A percentile compares a stretch with the other conserved stretches of the same genome.
Conservation (phyloP, 1,284 basidiomycete species). For the Pascua sp. region DNA sequence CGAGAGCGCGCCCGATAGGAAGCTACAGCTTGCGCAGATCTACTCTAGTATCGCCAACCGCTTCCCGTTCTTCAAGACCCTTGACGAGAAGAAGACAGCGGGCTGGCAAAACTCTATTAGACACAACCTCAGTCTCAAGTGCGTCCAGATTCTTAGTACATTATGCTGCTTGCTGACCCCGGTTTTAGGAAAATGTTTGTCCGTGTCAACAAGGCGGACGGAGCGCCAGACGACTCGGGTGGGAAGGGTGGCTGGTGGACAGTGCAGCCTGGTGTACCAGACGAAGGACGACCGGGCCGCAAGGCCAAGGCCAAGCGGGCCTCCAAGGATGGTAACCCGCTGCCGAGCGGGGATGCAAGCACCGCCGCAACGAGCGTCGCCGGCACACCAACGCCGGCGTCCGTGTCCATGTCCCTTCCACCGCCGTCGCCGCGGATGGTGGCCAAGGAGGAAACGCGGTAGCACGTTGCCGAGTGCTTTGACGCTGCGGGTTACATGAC, state of each 20-base stretch:
- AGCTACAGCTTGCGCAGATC: slow-evolving; percentile 48
- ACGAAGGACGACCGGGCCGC: slow-evolving; percentile 46
- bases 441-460: too few species aligned
- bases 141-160: slow-evolving; percentile 18
- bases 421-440: too few species aligned
- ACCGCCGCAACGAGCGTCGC: too few species aligned
- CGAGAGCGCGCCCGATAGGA: slow-evolving; percentile 40
- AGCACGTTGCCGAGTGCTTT: too few species aligned
- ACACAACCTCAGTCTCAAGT: slow-evolving; percentile 49
- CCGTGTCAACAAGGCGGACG: slow-evolving; percentile 46
- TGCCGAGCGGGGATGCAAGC: too few species aligned
- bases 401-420: too few species aligned
- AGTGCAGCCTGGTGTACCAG: slow-evolving; percentile 45
- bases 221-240: slow-evolving; percentile 36
- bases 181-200: slow-evolving; percentile 48
- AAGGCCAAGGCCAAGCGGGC: slow-evolving; percentile 40
- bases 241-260: slow-evolving; percentile 52
- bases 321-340: too few species aligned
- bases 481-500: too few species aligned
- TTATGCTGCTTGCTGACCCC: slow-evolving; percentile 1
- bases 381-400: too few species aligned
- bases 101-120: slow-evolving; percentile 50
- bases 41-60: slow-evolving; percentile 45
- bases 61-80: slow-evolving; percentile 49
- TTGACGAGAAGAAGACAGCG: slow-evolving; percentile 48